Base-by-base conservation (phyloP, 257 asterid species). In the Solanum commersonii region DNA sequence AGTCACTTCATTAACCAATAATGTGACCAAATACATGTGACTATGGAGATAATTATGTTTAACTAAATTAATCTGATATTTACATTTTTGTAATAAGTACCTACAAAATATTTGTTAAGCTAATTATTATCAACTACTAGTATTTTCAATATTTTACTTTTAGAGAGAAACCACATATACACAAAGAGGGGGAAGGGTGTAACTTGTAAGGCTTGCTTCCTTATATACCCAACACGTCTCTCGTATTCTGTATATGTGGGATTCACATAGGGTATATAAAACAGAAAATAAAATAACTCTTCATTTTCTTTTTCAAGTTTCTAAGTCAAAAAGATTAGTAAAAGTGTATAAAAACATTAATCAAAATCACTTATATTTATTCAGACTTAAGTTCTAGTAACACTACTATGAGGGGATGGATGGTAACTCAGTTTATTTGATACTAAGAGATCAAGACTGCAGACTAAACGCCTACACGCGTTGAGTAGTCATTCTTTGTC, bases 401-500 rank as follows among this genome's bases (percentile, higher is more conserved):
- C 18, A 27, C 34, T 67, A 60, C 31, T 23, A 63, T 63, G 15
- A 60, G 29, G 14, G 27, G 13, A 60, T 23, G 29, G 1, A 63
- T 63, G 7, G 65, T 1, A 23, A 23, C 15, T 63, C 65, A 56
- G 63, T 52, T 52, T 52, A 52, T 16, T 52, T n/a, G 2, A 18
- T 56, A 0, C 1, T 0, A 56, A 20, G 8, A 11, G 72, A n/a
- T 18, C 79, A 87, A 56, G 38, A 18, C 20, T n/a, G 31, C 84
- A 52, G 60, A 40, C 14, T 33, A 73, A 86, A 31, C 27, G 40
- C 87, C 84, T 86, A 87, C 13, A 88, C 84, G 27, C 92, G 93
- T 46, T 90, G 93, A 73, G 97, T 29, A 9, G 92, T 88, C 91
- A 94, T 91, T 89, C 98, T 92, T 89, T 91, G 93, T 72, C 90